A percentile compares a stretch with the other conserved stretches of the same genome.
Conservation (phyloP, 768 basidiomycete genomes). For the Lentinula sp. region DNA sequence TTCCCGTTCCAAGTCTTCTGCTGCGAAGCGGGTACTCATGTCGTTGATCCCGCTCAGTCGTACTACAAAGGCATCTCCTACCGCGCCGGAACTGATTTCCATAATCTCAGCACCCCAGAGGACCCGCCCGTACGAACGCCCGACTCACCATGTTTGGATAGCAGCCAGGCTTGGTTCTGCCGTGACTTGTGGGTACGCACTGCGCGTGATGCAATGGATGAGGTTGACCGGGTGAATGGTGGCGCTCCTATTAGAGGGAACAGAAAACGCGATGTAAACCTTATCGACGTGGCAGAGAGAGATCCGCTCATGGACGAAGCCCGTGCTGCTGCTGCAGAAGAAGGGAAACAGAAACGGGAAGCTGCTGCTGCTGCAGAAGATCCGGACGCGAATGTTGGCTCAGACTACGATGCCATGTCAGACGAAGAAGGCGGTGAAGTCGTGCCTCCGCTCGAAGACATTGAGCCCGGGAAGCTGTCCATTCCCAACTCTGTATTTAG, state of each 20-base stretch:
- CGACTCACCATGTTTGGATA: conserved; percentile 89
- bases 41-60: conserved; percentile 92
- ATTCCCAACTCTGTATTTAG: conserved; percentile 87
- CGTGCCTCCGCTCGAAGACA: conserved; percentile 22
- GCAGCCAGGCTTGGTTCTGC: conserved; percentile 97
- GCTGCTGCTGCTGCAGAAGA: conserved; percentile 32
- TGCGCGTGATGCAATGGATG: conserved; percentile 70
- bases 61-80: conserved; percentile 91
- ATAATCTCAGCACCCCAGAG: conserved; percentile 69
- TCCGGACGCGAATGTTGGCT: conserved; percentile 76
- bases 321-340: conserved; percentile 21
- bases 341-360: conserved; percentile 17
- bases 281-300: conserved; percentile 27
- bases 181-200: conserved; percentile 93
- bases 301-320: conserved; percentile 28
- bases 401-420: conserved; percentile 85
- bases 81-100: conserved; percentile 74
- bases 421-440: conserved; percentile 48
- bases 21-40: conserved; percentile 96
- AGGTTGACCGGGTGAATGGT: conserved; percentile 39
- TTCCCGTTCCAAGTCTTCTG: conserved; percentile 98
- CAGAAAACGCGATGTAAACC: conserved; percentile 8
- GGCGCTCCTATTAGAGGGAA: conserved; percentile 19
- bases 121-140: conserved; percentile 53
- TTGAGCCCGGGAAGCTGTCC: conserved; percentile 34